Evolutionary conservation across 768 basidiomycete genomes (phyloP).

Genomic region (Galerina marginata): DNA sequence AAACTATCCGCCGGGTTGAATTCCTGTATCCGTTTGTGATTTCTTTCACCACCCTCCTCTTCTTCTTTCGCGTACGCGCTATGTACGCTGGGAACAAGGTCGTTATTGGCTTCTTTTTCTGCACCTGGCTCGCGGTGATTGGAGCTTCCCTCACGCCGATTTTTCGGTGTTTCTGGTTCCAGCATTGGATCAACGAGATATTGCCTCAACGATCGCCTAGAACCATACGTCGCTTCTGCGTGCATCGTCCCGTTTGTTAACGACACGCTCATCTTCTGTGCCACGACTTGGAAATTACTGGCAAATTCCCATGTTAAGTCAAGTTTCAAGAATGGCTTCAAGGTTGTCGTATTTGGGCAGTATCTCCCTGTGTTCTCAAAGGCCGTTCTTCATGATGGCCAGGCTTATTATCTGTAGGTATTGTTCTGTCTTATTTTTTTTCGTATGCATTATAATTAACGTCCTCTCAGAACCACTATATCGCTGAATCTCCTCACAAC

Average conservation of each 20-base stretch:
- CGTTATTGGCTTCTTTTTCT: background rate
- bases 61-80: conserved; percentile 9
- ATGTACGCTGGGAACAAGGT: background rate
- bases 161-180: conserved; percentile 21
- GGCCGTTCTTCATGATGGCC: conserved; percentile 31
- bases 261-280: conserved; percentile 38
- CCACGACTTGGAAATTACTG: conserved; percentile 34
- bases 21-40: conserved; percentile 1
- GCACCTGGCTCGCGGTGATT: background rate
- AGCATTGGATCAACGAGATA: conserved; percentile 28
- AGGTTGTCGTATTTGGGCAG: conserved; percentile 16
- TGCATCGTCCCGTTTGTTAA: conserved; percentile 27
- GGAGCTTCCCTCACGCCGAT: conserved; percentile 26
- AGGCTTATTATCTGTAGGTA: conserved; percentile 32
- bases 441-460: background rate
- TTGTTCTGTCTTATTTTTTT: background rate
- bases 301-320: conserved; percentile 16
- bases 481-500: conserved; percentile 4
- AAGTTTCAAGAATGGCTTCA: conserved; percentile 10
- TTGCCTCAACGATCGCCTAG: conserved; percentile 25
- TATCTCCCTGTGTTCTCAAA: conserved; percentile 28
- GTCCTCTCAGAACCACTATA: background rate
- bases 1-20: background rate
- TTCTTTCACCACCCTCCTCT: conserved; percentile 9
- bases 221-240: conserved; percentile 15